phyloP scores from a whole-genome alignment of 2,329 filamentous ascomycete genomes.

The Graphium sp. region DNA sequence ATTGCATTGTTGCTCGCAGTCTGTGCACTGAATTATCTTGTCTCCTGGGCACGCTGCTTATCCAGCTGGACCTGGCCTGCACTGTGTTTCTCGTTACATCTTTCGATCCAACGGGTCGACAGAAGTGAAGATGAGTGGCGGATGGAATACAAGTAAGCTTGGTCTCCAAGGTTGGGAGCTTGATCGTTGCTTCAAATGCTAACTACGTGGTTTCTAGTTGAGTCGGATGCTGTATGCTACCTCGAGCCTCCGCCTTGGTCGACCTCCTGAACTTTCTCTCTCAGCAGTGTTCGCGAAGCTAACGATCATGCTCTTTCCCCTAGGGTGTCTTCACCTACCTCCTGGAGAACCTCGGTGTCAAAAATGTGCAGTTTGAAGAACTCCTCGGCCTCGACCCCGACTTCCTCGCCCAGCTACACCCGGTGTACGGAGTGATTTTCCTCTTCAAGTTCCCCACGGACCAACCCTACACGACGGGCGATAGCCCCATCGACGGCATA shows the following conservation, averaged over 20 bases:
- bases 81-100: too few species aligned
- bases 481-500: conserved; percentile 60
- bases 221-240: conserved; percentile 76
- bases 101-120: too few species aligned
- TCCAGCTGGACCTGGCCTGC: too few species aligned
- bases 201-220: conserved; percentile 32
- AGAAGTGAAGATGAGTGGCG: conserved; percentile 45
- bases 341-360: conserved; percentile 78
- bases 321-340: conserved; percentile 94
- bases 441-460: conserved; percentile 91
- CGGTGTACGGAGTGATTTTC: conserved; percentile 92
- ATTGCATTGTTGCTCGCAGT: too few species aligned
- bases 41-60: too few species aligned
- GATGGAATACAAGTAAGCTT: conserved; percentile 75
- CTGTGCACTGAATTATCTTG: too few species aligned
- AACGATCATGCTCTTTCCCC: conserved; percentile 8
- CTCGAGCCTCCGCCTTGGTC: conserved; percentile 3
- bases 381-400: conserved; percentile 75
- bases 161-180: neutral
- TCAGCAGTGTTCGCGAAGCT: conserved; percentile 9
- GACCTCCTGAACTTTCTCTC: neutral
- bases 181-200: conserved; percentile 7
- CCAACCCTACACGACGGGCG: conserved; percentile 37
- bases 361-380: conserved; percentile 93
- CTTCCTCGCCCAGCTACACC: conserved; percentile 51